A percentile compares a stretch with the other conserved stretches of the same genome.
phyloP scores from a whole-genome alignment of 169 alveolate genomes.

The Theileria parva region DNA sequence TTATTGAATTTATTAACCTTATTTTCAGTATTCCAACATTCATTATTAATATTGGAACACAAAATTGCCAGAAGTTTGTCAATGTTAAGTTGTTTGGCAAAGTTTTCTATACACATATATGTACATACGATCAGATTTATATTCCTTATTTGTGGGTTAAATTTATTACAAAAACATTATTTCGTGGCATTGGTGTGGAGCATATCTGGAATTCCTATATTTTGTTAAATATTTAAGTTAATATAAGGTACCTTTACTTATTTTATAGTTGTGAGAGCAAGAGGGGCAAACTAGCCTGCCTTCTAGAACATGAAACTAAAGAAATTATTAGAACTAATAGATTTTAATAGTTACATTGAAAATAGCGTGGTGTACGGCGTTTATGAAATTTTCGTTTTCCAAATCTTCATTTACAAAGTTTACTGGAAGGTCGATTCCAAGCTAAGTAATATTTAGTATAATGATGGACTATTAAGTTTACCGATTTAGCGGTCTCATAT shows the following conservation, averaged over 20 bases:
- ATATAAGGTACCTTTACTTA: conserved; percentile 68
- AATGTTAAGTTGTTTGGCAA: background rate
- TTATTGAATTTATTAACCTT: background rate
- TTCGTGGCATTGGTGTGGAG: conserved; percentile 25
- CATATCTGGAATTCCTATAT: conserved; percentile 64
- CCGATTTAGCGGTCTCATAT: conserved; percentile 74
- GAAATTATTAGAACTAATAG: background rate
- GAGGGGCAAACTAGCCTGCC: conserved; percentile 73
- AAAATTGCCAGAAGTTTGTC: background rate
- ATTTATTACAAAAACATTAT: background rate
- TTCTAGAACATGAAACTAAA: conserved; percentile 73
- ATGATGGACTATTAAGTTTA: conserved; percentile 11
- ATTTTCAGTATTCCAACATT: background rate
- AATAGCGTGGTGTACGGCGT: conserved; percentile 70
- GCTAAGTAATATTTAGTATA: conserved; percentile 28
- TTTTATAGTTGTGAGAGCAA: conserved; percentile 67
- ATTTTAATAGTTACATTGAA: conserved; percentile 57
- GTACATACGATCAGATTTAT: conserved; percentile 7
- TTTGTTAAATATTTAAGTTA: background rate
- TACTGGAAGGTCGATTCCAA: conserved; percentile 67
- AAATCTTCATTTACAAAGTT: conserved; percentile 62
- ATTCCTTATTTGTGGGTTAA: background rate
- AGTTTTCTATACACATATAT: background rate
- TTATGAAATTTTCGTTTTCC: conserved; percentile 67
- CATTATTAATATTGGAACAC: background rate